Base-by-base conservation (phyloP, 1,284 basidiomycete genomes). In the Trichosporon sp. region DNA sequence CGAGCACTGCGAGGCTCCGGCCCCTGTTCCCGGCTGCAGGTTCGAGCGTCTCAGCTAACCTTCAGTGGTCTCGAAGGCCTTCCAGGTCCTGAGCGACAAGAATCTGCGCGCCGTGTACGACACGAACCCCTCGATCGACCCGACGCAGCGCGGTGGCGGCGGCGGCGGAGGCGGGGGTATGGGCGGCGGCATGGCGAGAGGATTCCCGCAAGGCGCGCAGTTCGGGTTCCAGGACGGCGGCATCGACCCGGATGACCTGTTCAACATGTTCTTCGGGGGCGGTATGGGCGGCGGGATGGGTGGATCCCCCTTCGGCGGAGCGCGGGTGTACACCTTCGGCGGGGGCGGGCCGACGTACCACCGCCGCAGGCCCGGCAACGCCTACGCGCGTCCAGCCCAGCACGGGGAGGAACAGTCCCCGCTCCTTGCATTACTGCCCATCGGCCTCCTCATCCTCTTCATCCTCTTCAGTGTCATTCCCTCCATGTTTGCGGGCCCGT, bases 231-330 rank as follows among this genome's bases (percentile, higher is more conserved):
- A 93, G 10, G 90, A 90, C 68, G 96, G 98, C 68, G 96, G 98
- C 81, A 87, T 99, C 76, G 94, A 92, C 72, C 94, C 96, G 0
- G 94, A 98, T 84, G 96, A 99, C 75, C 81, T 99, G 68, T 99
- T 99, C 87, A 96, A 98, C 81, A 96, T 97, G 92, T 98, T 99
- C 89, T 99, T 99, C 81, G 95, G 93, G 26, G 38, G 38, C 10
- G 38, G 38, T 12, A 40, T 40, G 38, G 91, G 91, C 19, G 90
- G 87, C 12, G 86, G 87, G 68, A 84, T 84, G 40, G 84, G 86
- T 19, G 86, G 86, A 10, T 86, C 65, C 7, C 70, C 70, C 38
- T 94, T 94, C 81, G 92, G 80, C 35, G 78, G 80, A 4, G 79
- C 78, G 1, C 82, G 85, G 59, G 81, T 82, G 12, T 83, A 83